Evolutionary conservation across 164 flowering plant species (phyloP).

Genomic region (Annona cherimola): DNA sequence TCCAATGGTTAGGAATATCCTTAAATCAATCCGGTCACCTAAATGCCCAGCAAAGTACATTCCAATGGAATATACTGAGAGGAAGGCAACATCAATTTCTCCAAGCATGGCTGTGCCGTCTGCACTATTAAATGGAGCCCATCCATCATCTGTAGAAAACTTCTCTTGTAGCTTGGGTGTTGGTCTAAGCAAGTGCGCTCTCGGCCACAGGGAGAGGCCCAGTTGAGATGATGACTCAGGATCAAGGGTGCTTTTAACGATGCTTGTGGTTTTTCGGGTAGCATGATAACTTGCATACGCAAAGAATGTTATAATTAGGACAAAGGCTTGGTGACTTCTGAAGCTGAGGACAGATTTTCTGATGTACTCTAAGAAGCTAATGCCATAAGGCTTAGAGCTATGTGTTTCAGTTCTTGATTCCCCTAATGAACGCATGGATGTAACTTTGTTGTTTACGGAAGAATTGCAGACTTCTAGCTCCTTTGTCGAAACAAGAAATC

Average conservation of each 20-base stretch:
- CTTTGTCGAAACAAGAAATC: constrained; percentile 1
- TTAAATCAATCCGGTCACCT: constrained; percentile 72
- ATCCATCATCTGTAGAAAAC: constrained; percentile 36
- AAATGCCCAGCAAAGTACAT: constrained; percentile 87
- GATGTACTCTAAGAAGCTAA: constrained; percentile 40
- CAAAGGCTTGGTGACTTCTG: constrained; percentile 67
- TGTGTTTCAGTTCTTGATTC: constrained; percentile 13
- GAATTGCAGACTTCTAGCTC: not conserved
- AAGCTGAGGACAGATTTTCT: constrained; percentile 38
- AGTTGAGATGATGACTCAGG: constrained; percentile 47
- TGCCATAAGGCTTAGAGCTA: constrained; percentile 49
- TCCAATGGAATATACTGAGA: constrained; percentile 62
- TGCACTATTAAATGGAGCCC: constrained; percentile 84
- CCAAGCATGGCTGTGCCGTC: constrained; percentile 77
- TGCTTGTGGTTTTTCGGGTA: constrained; percentile 74
- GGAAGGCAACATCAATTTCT: constrained; percentile 78
- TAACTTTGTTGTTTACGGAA: not conserved
- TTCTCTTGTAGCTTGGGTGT: constrained; percentile 8
- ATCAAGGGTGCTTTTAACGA: constrained; percentile 83
- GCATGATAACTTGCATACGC: constrained; percentile 84
- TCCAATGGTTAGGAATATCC: constrained; percentile 72
- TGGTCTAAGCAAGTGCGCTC: constrained; percentile 13
- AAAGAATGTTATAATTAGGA: constrained; percentile 65
- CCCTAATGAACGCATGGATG: constrained; percentile 24
- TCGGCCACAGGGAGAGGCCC: constrained; percentile 26